Percentiles rank a stretch among this genome's conserved stretches.
These are phyloP conservation scores for Wickerhamomyces kurtzmanii DNA, from an alignment of 805 yeast genomes.

Conservation along the genomic window DNA sequence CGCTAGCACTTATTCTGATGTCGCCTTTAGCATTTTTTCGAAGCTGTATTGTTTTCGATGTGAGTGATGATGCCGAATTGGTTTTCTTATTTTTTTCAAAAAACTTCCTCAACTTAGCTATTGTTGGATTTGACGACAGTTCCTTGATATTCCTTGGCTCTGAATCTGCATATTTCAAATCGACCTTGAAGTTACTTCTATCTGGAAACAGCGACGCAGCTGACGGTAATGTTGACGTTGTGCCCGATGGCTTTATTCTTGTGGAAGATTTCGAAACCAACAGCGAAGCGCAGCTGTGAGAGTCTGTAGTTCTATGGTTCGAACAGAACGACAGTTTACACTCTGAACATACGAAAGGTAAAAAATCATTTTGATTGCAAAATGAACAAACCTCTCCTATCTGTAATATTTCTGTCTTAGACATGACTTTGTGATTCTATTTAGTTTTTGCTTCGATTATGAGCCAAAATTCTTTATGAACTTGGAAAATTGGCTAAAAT, in stretches of 20 bases:
- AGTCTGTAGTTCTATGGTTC: conserved; percentile 14
- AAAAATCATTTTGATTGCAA: conserved; percentile 19
- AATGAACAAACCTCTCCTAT: conserved; percentile 19
- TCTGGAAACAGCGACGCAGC: conserved; percentile 13
- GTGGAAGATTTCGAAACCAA: not conserved
- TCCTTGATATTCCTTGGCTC: conserved; percentile 7
- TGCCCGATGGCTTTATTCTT: conserved; percentile 1
- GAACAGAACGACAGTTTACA: conserved; percentile 13
- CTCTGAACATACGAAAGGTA: conserved; percentile 18
- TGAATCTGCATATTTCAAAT: conserved; percentile 10
- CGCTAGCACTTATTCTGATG: conserved; percentile 7
- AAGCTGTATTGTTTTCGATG: conserved; percentile 4
- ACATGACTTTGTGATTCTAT: conserved; percentile 6
- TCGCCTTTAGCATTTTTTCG: conserved; percentile 16
- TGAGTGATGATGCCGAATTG: conserved; percentile 3
- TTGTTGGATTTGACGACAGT: conserved; percentile 6
- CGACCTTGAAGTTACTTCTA: conserved; percentile 10
- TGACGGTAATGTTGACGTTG: conserved; percentile 1
- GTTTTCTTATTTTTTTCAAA: conserved; percentile 2
- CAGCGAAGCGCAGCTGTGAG: conserved; percentile 10
- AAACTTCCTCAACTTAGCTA: conserved; percentile 12
- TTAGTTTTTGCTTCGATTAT: no score
- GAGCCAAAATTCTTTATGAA: no score
- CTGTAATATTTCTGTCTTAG: conserved; percentile 18
- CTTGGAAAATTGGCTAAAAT: no score